phyloP scores from a whole-genome alignment of 148 eudicot genomes.

The Cornus florida region DNA sequence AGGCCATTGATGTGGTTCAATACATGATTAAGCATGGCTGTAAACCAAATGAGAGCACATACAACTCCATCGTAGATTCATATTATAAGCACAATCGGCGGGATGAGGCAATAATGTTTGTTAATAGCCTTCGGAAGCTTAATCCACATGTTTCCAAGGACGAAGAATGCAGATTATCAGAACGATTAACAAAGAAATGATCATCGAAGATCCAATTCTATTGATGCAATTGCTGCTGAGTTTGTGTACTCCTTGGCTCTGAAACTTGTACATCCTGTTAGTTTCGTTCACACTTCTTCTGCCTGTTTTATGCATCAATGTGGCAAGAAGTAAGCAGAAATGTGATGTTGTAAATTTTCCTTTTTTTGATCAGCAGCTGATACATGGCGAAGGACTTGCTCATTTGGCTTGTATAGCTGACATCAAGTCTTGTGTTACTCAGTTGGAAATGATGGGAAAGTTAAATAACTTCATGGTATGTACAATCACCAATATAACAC shows the following conservation, averaged over 20 bases:
- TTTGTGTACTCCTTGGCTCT: slow-evolving; percentile 6
- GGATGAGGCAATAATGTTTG: slow-evolving; percentile 65
- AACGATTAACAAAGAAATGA: slow-evolving; percentile 18
- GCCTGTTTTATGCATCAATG: neutral
- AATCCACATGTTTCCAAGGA: slow-evolving; percentile 66
- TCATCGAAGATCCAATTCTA: slow-evolving; percentile 5
- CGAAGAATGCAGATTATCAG: slow-evolving; percentile 55
- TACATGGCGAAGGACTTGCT: slow-evolving; percentile 19
- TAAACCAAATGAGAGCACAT: slow-evolving; percentile 74
- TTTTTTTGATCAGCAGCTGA: slow-evolving; percentile 1
- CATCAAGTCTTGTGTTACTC: slow-evolving; percentile 6
- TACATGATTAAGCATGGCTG: slow-evolving; percentile 80
- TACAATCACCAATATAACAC: neutral
- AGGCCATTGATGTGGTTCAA: slow-evolving; percentile 66
- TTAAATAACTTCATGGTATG: neutral
- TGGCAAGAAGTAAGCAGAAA: slow-evolving; percentile 35
- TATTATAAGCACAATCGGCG: slow-evolving; percentile 62
- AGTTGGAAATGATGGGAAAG: neutral
- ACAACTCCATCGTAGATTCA: slow-evolving; percentile 79
- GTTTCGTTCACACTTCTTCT: neutral
- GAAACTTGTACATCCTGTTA: neutral
- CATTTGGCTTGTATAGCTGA: slow-evolving; percentile 1
- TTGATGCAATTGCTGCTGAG: neutral
- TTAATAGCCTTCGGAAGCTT: slow-evolving; percentile 58
- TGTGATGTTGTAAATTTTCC: neutral